Percentiles rank a stretch among this genome's conserved stretches.
Evolutionary conservation across 192 early-diverging fungal species (phyloP).

Genomic region (Backusella westeae): DNA sequence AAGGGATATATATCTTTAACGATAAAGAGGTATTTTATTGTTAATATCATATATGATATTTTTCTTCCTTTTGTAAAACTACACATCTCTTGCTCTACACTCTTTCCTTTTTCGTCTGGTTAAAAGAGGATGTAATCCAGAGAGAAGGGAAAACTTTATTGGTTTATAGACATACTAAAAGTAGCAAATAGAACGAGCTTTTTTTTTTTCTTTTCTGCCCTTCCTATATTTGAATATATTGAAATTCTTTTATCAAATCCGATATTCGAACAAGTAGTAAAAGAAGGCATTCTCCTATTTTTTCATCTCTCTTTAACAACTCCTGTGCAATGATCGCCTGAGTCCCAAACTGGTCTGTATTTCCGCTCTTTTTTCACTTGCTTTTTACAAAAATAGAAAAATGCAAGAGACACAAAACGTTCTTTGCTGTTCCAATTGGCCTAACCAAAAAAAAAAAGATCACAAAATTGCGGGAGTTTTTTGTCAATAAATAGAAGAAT

Average conservation of each 20-base stretch:
- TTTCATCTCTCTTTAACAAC: neutral
- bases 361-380: too few relatives aligned
- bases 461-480: too few relatives aligned
- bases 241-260: neutral
- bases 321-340: too few relatives aligned
- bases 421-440: too few relatives aligned
- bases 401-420: too few relatives aligned
- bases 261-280: neutral
- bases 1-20: neutral
- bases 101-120: neutral
- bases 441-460: too few relatives aligned
- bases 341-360: too few relatives aligned
- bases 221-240: neutral
- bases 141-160: neutral
- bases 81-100: too few relatives aligned
- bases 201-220: neutral
- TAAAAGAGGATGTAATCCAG: neutral
- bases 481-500: too few relatives aligned
- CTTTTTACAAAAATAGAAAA: too few relatives aligned
- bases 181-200: too few relatives aligned
- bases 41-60: neutral
- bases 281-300: neutral
- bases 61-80: neutral
- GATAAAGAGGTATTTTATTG: neutral
- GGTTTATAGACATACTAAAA: neutral